These are phyloP conservation scores for Castanea crenata DNA, from an alignment of 306 rosid genomes.

Conservation along the genomic window DNA sequence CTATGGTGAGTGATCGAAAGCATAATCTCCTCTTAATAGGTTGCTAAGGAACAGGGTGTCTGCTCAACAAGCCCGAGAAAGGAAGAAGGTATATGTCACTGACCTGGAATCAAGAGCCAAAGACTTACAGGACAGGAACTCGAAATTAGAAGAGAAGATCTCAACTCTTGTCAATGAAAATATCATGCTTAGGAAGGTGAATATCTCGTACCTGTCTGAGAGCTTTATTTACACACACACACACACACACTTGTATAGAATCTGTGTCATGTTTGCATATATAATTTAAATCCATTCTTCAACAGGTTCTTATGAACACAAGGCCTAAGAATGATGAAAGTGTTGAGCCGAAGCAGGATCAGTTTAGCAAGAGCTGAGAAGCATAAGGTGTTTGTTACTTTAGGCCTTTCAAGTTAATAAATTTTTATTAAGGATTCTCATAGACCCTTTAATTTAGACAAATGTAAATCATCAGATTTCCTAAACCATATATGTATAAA, in stretches of 20 bases:
- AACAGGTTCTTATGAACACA: slow-evolving; percentile 63
- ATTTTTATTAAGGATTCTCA: background rate
- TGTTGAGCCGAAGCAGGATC: slow-evolving; percentile 39
- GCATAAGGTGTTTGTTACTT: background rate
- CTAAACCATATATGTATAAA: background rate
- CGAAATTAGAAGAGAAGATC: slow-evolving; percentile 65
- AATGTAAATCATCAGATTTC: background rate
- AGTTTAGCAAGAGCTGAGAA: slow-evolving; percentile 23
- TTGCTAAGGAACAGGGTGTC: slow-evolving; percentile 82
- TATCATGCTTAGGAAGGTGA: slow-evolving; percentile 62
- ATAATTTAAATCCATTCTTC: background rate
- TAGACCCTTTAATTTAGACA: background rate
- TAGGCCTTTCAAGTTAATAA: background rate
- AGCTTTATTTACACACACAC: background rate
- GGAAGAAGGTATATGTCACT: slow-evolving; percentile 72
- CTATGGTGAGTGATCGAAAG: background rate
- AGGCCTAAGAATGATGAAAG: slow-evolving; percentile 53
- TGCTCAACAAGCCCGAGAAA: slow-evolving; percentile 86
- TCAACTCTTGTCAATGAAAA: slow-evolving; percentile 69
- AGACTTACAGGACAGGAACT: slow-evolving; percentile 61
- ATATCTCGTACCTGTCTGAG: background rate
- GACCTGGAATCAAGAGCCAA: slow-evolving; percentile 64
- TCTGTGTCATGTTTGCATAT: background rate
- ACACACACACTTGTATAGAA: background rate
- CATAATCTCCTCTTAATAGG: slow-evolving; percentile 21